Base-by-base conservation (phyloP, 345 rosid species). In the Kandelia obovata region DNA sequence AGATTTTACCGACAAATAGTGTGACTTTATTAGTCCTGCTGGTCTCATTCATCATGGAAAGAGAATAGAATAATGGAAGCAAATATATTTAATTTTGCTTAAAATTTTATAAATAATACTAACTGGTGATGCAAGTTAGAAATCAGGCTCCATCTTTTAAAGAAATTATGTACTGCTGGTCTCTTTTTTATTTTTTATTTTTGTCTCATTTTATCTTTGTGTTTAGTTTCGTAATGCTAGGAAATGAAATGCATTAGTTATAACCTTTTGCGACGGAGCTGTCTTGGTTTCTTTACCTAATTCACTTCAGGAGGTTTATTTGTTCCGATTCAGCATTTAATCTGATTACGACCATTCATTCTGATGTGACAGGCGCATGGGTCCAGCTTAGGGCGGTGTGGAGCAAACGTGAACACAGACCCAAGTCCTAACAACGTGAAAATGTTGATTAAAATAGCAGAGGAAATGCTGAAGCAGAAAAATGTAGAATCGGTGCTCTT, bases 401-500 rank as follows among this genome's bases (percentile, higher is more conserved):
- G 81, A 58, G 85, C 91, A 1, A 77, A 82, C 84, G 87, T 82
- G 27, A 94, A 91, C 72, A 80, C 88, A 3, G 97, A 94, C 73
- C 80, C 96, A 2, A 79, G 88, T 73, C 84, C 80, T 27, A 73
- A 76, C 81, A 91, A 89, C 76, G 92, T 94, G 67, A 85, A 91
- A 67, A 83, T 77, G 89, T 80, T 94, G 74, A 73, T 83, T 35
- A 89, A 84, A 31, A 70, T 78, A 59, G 96, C 96, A 13, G 99
- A 91, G 80, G 96, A 91, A 65, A 91, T 91, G 99, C 72, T 94
- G 80, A 92, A 88, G 83, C 96, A 94, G 81, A 94, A 94, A 74
- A 91, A 94, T 65, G 97, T 94, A 0, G 99, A 94, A 78, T 91
- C 97, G 0, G 96, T 91, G 37, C 77, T 94, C 61, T 91, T 91